Conservation (phyloP, 441 rosid genomes). For the Croton laevigatus region DNA sequence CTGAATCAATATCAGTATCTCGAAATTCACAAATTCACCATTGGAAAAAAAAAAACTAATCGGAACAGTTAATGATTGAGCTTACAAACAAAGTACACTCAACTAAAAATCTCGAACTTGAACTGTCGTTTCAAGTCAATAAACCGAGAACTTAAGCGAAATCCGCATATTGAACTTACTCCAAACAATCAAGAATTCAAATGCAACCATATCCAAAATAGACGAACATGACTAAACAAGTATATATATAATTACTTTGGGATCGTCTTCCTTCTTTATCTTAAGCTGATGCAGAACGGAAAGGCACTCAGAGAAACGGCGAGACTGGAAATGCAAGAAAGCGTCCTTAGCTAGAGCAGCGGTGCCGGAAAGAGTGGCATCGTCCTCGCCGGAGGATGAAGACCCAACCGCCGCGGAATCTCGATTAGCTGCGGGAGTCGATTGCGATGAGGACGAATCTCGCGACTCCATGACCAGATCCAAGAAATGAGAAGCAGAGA, state of each 20-base stretch:
- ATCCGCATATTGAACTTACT: not conserved
- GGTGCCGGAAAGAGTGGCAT: constrained; percentile 44
- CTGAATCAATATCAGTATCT: not conserved
- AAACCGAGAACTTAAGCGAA: not conserved
- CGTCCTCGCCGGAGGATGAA: constrained; percentile 40
- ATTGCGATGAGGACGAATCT: constrained; percentile 50
- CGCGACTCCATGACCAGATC: constrained; percentile 72
- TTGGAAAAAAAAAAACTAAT: not conserved
- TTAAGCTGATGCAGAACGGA: constrained; percentile 61
- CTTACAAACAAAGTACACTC: not conserved
- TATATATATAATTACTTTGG: constrained; percentile 47
- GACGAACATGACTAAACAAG: not conserved
- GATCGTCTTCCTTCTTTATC: constrained; percentile 71
- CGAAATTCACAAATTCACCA: constrained; percentile 3
- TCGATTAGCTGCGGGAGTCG: constrained; percentile 35
- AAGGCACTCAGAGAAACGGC: constrained; percentile 69
- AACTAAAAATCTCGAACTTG: not conserved
- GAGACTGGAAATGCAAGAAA: constrained; percentile 59
- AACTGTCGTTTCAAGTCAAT: not conserved
- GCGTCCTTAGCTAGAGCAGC: constrained; percentile 78
- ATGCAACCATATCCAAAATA: not conserved
- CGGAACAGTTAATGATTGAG: not conserved
- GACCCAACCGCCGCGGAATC: constrained; percentile 27
- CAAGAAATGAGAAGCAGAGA: constrained; percentile 26
- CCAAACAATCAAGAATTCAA: not conserved